Percentiles rank a stretch among this genome's conserved stretches.
Conservation (phyloP, 1,284 basidiomycete genomes). For the Moniliella sp. region DNA sequence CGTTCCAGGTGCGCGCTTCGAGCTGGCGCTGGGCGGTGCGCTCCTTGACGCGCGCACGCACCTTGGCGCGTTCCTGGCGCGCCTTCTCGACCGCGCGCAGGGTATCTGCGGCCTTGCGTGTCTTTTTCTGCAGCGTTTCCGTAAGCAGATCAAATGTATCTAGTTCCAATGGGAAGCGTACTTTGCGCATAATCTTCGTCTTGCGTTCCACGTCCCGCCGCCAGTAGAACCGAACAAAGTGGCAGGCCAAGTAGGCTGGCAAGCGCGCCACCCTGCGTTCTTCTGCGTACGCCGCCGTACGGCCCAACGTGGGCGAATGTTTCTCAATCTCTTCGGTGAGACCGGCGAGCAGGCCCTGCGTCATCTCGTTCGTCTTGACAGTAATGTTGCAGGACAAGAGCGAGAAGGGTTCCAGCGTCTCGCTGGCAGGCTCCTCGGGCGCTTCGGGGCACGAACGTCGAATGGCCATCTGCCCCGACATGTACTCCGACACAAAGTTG, state of each 20-base stretch:
- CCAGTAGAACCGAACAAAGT: constrained; percentile 93
- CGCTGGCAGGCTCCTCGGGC: constrained; percentile 50
- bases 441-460: constrained; percentile 41
- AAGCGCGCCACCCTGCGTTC: constrained; percentile 61
- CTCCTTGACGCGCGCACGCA: constrained; percentile 52
- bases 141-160: constrained; percentile 65
- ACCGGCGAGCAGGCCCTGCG: constrained; percentile 60
- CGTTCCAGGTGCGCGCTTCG: constrained; percentile 4
- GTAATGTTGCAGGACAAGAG: constrained; percentile 87
- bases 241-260: constrained; percentile 59
- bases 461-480: constrained; percentile 59
- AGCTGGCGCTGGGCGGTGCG: constrained; percentile 29
- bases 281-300: constrained; percentile 64
- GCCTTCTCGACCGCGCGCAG: constrained; percentile 63
- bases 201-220: constrained; percentile 60
- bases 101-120: constrained; percentile 49
- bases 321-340: constrained; percentile 71
- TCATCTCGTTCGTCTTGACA: constrained; percentile 65
- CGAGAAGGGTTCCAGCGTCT: constrained; percentile 51
- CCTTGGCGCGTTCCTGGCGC: constrained; percentile 59
- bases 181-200: constrained; percentile 50
- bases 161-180: constrained; percentile 69
- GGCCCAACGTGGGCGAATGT: constrained; percentile 53
- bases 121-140: constrained; percentile 52
- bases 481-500: constrained; percentile 57